phyloP scores from a whole-genome alignment of 441 rosid genomes.

The Lepidium campestre region DNA sequence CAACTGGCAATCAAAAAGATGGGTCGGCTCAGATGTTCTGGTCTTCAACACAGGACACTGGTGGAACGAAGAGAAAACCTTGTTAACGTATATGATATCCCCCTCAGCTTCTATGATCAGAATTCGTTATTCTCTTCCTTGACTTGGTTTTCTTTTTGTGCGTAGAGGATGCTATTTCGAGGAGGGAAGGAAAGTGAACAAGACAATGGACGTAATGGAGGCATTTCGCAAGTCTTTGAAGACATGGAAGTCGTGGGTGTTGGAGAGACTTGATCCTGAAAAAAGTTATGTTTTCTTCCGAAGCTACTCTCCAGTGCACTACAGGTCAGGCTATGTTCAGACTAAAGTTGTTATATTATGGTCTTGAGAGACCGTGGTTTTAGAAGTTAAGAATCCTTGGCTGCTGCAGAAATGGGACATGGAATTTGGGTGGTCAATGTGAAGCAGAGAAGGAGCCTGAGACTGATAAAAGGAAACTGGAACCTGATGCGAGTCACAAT shows the following conservation, averaged over 20 bases:
- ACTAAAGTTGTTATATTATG: neutral
- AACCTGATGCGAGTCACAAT: slow-evolving; percentile 50
- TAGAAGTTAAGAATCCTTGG: neutral
- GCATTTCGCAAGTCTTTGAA: slow-evolving; percentile 66
- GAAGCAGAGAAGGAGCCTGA: slow-evolving; percentile 58
- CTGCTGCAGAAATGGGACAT: slow-evolving; percentile 63
- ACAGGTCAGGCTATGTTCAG: slow-evolving; percentile 39
- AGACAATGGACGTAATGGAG: slow-evolving; percentile 59
- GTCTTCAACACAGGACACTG: slow-evolving; percentile 80
- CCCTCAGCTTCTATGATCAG: neutral
- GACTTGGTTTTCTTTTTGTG: neutral
- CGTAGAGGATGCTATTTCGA: slow-evolving; percentile 69
- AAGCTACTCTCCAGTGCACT: slow-evolving; percentile 79
- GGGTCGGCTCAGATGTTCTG: slow-evolving; percentile 71
- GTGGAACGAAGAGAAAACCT: slow-evolving; percentile 79
- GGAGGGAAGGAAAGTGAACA: slow-evolving; percentile 59
- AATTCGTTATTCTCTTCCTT: neutral
- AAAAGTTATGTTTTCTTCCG: slow-evolving; percentile 63
- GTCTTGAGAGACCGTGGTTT: neutral
- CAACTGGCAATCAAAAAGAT: slow-evolving; percentile 57
- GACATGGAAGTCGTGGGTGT: slow-evolving; percentile 65
- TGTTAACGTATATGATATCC: slow-evolving; percentile 36
- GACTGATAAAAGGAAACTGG: slow-evolving; percentile 33
- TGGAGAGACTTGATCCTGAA: slow-evolving; percentile 38
- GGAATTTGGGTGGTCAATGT: slow-evolving; percentile 66